phyloP scores from a whole-genome alignment of 2,329 filamentous ascomycete genomes.

The Pyrenochaeta sp. region DNA sequence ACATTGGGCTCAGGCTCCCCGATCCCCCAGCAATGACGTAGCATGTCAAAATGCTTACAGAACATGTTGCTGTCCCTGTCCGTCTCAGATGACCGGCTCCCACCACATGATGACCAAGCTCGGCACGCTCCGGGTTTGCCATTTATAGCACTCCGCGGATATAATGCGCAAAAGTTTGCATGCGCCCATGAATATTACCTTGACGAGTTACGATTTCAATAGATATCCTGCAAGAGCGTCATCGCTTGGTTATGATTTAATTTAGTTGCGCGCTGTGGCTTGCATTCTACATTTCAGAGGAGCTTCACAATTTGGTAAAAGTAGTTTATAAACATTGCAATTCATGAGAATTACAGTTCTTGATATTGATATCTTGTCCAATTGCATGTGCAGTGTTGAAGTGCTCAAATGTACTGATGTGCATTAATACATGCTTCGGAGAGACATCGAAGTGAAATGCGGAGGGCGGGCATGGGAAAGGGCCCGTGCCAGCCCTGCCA shows the following conservation, averaged over 20 bases:
- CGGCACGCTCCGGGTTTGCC: background rate
- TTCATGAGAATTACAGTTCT: background rate
- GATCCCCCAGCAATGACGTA: background rate
- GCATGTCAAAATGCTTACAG: background rate
- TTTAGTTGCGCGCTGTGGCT: background rate
- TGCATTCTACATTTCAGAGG: background rate
- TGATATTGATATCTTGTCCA: background rate
- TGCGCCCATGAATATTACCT: constrained; percentile 6
- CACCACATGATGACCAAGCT: constrained; percentile 11
- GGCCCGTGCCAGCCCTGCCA: constrained; percentile 40
- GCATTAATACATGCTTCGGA: no score
- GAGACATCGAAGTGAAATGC: no score
- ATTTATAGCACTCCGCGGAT: no score
- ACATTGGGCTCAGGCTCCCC: background rate
- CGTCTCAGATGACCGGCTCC: background rate
- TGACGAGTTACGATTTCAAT: constrained; percentile 22
- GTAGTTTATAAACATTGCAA: constrained; percentile 5
- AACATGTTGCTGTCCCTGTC: background rate
- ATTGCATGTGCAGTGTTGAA: background rate
- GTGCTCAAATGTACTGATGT: background rate
- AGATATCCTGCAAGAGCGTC: no score
- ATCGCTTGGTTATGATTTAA: no score
- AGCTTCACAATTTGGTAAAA: constrained; percentile 3
- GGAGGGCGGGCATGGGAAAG: no score
- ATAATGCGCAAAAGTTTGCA: no score